A percentile compares a stretch with the other conserved stretches of the same genome.
These are phyloP conservation scores for Fusarium neocosmosporiellum DNA, from an alignment of 2,329 filamentous ascomycete genomes.

Conservation along the genomic window DNA sequence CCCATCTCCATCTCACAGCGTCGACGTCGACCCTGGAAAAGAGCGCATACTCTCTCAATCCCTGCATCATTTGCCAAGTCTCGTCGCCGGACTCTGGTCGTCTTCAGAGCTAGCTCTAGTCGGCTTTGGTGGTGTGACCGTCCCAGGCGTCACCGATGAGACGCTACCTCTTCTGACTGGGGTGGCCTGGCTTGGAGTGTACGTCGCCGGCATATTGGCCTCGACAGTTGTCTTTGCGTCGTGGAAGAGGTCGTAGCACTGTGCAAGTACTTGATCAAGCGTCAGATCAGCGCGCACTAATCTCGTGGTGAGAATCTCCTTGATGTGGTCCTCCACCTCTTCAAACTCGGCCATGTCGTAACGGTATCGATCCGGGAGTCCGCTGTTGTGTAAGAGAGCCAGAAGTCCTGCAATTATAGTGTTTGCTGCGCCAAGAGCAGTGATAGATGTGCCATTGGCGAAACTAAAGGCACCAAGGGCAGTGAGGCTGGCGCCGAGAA, in stretches of 20 bases:
- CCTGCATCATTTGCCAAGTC: conserved; percentile 19
- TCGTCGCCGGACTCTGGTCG: conserved; percentile 21
- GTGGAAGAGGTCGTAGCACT: conserved; percentile 59
- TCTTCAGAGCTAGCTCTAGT: conserved; percentile 6
- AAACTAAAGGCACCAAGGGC: conserved; percentile 59
- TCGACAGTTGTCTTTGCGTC: conserved; percentile 60
- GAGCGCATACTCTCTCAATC: conserved; percentile 16
- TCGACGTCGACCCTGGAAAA: conserved; percentile 13
- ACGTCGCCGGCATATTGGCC: conserved; percentile 59
- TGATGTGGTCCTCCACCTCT: conserved; percentile 62
- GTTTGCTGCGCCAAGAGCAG: conserved; percentile 61
- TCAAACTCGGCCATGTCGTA: conserved; percentile 62
- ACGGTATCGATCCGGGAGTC: conserved; percentile 63
- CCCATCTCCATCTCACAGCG: conserved; percentile 20
- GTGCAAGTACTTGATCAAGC: conserved; percentile 59
- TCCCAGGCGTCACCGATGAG: neutral
- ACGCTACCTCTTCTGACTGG: conserved; percentile 17
- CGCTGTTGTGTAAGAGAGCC: conserved; percentile 65
- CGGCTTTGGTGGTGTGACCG: conserved; percentile 14
- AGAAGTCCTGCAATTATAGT: conserved; percentile 62
- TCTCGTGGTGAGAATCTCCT: conserved; percentile 60
- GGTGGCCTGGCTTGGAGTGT: conserved; percentile 44
- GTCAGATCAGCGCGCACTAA: conserved; percentile 56
- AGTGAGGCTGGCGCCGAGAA: conserved; percentile 61
- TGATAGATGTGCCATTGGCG: conserved; percentile 55